Base-by-base conservation (phyloP, 2,329 filamentous ascomycete genomes). In the Aspergillus ochraceoroseus region DNA sequence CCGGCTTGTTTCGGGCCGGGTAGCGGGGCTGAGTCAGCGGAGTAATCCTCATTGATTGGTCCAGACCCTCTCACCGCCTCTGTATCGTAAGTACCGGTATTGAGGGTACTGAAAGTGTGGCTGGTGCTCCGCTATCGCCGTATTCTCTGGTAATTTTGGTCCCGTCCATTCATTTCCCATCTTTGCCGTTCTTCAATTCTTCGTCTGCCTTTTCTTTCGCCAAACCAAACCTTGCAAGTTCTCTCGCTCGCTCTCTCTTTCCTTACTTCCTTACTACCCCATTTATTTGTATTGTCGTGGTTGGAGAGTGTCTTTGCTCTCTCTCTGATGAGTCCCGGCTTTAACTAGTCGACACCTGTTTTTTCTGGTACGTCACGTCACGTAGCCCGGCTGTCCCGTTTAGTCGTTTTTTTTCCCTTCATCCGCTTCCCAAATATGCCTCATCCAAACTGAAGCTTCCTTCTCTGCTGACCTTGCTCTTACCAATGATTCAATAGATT, bases 291-390 rank as follows among this genome's bases (percentile, higher is more conserved):
- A 38, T 45, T 28, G 40, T 41, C 43, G 17, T 32, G 40, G 32
- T 39, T 54, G 46, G 48, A 59, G 58, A 60, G 58, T 55, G 53
- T 49, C n/a, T n/a, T 55, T 9, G 11, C 56, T 40, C 50, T 57
- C 62, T 64, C 58, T 64, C 61, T 64, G 58, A 64, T 64, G 62
- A 62, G 57, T 64, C 51, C 54, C 50, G 56, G 53, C 54, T 58
- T 38, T 50, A 51, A 52, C 43, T 62, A 62, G 61, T 64, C 61
- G 59, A 63, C 59, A 64, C 62, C 62, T 64, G 60, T 53, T 51
- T 51, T 54, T 45, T 45, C 41, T 40, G 34, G 30, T 48, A 37
- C 28, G 32, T 40, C 44, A 39, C 23, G 35, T 36, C 43, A 44
- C 48, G 31, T 43, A 32, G 39, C 40, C 43, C 35, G 33, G 43